Evolutionary conservation across 108 stramenopile genomes (phyloP).

Genomic region (Skeletonema costatum): DNA sequence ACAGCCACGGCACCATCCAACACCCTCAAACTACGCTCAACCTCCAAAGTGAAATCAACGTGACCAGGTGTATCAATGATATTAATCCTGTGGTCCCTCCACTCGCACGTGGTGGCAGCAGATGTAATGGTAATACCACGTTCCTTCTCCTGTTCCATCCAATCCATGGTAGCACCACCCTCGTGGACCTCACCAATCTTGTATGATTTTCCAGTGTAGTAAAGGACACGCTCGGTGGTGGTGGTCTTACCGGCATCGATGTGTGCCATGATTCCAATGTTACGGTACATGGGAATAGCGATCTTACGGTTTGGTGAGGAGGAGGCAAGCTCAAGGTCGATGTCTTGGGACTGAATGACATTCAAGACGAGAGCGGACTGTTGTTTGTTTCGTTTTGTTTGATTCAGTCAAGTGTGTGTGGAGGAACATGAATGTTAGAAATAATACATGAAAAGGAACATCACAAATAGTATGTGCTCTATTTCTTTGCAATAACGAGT

Average conservation of each 20-base stretch:
- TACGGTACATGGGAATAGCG: conserved; percentile 89
- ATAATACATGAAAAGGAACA: background rate
- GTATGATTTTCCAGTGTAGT: conserved; percentile 97
- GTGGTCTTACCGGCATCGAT: conserved; percentile 99
- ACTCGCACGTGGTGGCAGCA: conserved; percentile 96
- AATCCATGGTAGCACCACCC: conserved; percentile 99
- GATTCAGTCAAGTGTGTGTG: background rate
- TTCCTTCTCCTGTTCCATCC: conserved; percentile 99
- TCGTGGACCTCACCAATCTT: conserved; percentile 99
- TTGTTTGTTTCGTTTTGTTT: background rate
- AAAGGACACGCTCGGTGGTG: conserved; percentile 98
- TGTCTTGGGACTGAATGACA: conserved; percentile 49
- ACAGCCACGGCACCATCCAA: conserved; percentile 99
- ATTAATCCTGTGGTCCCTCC: conserved; percentile 96
- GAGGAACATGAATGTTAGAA: background rate
- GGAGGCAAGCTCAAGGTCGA: conserved; percentile 71
- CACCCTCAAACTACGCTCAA: conserved; percentile 97
- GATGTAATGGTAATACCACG: conserved; percentile 99
- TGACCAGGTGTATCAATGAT: conserved; percentile 98
- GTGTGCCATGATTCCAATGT: conserved; percentile 99
- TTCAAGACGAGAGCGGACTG: conserved; percentile 17
- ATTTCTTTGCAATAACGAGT: background rate
- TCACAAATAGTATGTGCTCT: background rate
- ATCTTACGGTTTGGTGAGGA: conserved; percentile 77
- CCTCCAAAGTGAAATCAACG: conserved; percentile 94